These are phyloP conservation scores for Neoarthrinium moseri DNA, from an alignment of 2,329 filamentous ascomycete genomes.

Conservation along the genomic window DNA sequence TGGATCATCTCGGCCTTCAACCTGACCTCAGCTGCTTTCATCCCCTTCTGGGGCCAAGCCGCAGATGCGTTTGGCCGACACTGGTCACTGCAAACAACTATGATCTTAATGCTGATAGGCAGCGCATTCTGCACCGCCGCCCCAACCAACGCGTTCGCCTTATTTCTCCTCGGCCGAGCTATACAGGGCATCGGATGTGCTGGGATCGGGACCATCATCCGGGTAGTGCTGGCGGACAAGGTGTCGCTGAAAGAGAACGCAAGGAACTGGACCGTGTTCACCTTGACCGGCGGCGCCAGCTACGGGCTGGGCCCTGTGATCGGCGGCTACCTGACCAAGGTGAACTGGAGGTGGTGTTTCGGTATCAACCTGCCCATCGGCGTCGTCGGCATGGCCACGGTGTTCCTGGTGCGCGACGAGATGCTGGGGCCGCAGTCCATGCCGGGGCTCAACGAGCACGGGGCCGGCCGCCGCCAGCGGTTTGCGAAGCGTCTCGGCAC, in stretches of 20 bases:
- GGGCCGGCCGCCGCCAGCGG: constrained; percentile 14
- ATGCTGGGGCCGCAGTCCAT: constrained; percentile 52
- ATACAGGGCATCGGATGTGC: constrained; percentile 63
- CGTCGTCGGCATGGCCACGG: constrained; percentile 47
- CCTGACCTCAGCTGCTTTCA: constrained; percentile 64
- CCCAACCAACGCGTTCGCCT: constrained; percentile 50
- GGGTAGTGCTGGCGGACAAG: constrained; percentile 64
- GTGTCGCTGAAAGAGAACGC: constrained; percentile 62
- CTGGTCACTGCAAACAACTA: constrained; percentile 52
- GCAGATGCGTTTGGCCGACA: constrained; percentile 66
- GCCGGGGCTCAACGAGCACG: constrained; percentile 32
- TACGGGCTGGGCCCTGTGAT: constrained; percentile 62
- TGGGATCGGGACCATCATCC: constrained; percentile 59
- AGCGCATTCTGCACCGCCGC: constrained; percentile 61
- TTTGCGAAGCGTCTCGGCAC: constrained; percentile 50
- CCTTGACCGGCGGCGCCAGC: constrained; percentile 56
- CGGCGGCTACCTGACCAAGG: constrained; percentile 54
- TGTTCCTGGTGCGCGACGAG: constrained; percentile 57
- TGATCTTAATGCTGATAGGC: constrained; percentile 58
- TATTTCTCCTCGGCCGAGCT: constrained; percentile 62
- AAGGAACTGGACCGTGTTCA: constrained; percentile 61
- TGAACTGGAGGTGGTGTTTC: constrained; percentile 67
- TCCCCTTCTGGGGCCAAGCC: constrained; percentile 64
- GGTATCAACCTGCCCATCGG: constrained; percentile 60
- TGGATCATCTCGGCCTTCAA: constrained; percentile 72